Base-by-base conservation (phyloP, 2,329 filamentous ascomycete genomes). In the Colletotrichum sansevieriae region DNA sequence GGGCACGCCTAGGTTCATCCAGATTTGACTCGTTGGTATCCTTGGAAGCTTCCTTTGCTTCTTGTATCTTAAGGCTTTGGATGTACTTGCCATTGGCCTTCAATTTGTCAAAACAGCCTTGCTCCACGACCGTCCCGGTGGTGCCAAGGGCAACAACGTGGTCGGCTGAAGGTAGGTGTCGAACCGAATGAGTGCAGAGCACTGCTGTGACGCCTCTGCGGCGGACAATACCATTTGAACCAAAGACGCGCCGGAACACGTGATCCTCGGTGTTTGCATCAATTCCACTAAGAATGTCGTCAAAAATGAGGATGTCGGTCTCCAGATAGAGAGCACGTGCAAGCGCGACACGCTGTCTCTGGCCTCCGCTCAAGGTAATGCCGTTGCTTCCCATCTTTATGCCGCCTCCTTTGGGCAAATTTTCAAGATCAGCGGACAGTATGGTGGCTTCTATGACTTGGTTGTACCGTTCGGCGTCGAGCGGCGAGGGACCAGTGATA, bases 321-420 rank as follows among this genome's bases (percentile, higher is more conserved):
- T 75, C 70, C 2, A 76, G 59, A 56, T 79, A 81, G 1, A 81
- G 66, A 4, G 77, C 74, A 7, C 79, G 73, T 1, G 78, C 78
- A 15, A 80, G 59, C 7, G 75, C 72, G 2, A 71, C 57, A 7
- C 64, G 71, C 35, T 68, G 67, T 47, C 60, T 65, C 25, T 84
- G 82, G 0, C 83, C 83, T 1, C 83, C 83, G 11, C 79, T 82
- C 0, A 84, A 68, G 18, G 77, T 78, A n/a, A 83, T 78, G 0
- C 81, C 82, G 18, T 79, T 78, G 52, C 77, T 80, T 5, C 83
- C 83, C 51, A 84, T 72, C 4, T 75, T 75, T 0, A 81, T 82
- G 11, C 74, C 57, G 35, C 83, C 79, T 0, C 81, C 80, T 2
- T 76, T 72, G 0, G 78, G 76, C 0, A 84, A 70, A 0, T 68